These are phyloP conservation scores for Dioscorea alata DNA, from an alignment of 106 monocot genomes.

Conservation along the genomic window DNA sequence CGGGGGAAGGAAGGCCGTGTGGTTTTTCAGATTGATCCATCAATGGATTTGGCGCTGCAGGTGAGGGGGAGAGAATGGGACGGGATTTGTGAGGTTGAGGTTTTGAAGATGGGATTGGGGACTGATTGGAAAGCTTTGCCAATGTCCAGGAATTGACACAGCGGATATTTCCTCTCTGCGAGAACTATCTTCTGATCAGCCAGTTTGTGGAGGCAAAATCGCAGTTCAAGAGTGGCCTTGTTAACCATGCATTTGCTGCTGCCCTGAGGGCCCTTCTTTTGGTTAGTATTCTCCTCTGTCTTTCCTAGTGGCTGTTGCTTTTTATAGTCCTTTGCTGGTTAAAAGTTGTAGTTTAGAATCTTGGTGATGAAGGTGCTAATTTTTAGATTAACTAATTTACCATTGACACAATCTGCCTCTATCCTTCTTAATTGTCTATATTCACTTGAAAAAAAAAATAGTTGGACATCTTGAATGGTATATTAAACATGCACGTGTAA, in stretches of 20 bases:
- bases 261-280: slow-evolving; percentile 80
- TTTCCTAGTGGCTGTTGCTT: no score
- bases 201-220: slow-evolving; percentile 92
- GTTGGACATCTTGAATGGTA: no score
- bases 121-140: neutral
- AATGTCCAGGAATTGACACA: slow-evolving; percentile 69
- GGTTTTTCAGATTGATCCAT: slow-evolving; percentile 68
- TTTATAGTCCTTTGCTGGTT: no score
- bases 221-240: slow-evolving; percentile 77
- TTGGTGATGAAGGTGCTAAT: no score
- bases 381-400: no score
- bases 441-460: no score
- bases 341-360: no score
- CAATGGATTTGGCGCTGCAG: slow-evolving; percentile 89
- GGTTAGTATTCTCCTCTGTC: slow-evolving; percentile 23
- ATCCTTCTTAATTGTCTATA: no score
- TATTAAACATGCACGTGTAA: no score
- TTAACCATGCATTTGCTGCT: slow-evolving; percentile 94
- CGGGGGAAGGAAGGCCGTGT: slow-evolving; percentile 62
- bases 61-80: slow-evolving; percentile 13
- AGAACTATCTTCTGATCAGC: slow-evolving; percentile 59
- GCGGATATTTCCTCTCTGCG: slow-evolving; percentile 82
- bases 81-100: neutral
- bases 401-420: no score
- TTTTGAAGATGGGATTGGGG: neutral